Evolutionary conservation across 352 stramenopile genomes (phyloP), one percentile per base, ranked within the genome.

Genomic region (Globisporangium radiosum): DNA sequence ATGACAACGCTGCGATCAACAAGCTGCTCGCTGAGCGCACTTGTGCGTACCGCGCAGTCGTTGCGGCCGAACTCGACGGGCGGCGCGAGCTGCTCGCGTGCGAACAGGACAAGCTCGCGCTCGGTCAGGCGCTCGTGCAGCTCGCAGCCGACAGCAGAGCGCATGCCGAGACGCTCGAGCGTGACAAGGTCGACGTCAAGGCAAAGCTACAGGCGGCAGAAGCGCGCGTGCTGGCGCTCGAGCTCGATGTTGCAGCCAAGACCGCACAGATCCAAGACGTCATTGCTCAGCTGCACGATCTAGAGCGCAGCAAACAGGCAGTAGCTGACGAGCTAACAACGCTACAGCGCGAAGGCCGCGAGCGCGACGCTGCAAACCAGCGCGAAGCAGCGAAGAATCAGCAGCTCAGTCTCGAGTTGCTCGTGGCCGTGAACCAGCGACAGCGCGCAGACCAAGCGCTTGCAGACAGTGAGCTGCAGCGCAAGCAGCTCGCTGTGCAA

Each of bases 391-490:
- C 81, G 56, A 88, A 85, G 60, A 85, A 79, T 39, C 76, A 90
- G 48, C 76, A 90, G 49, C 69, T 90, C 1, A 87, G 76, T 63
- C 63, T 88, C 10, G 81, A 88, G 56, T 54, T 90, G 10, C 73
- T 90, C 7, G 69, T 87, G 11, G 60, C 82, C 3, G 75, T 90
- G 13, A 90, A 88, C 57, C 78, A 90, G 44, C 85, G 85, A 59
- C 66, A 81, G 53, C 76, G 77, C 47, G 56, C 71, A 3, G 63
- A 77, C 13, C 15, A 52, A 3, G 70, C 84, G 11, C 60, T 70
- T 17, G 75, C 81, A 45, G 42, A 43, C 2, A 17, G 73, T 5
- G 72, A 73, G 3, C 9, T 36, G 11, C 64, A 67, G 9, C 57
- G 65, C 38, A 59, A 62, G 19, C 42, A 71, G 13, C 47, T 70